Conservation (phyloP, 2,329 filamentous ascomycete genomes). For the Aureobasidium melanogenum region DNA sequence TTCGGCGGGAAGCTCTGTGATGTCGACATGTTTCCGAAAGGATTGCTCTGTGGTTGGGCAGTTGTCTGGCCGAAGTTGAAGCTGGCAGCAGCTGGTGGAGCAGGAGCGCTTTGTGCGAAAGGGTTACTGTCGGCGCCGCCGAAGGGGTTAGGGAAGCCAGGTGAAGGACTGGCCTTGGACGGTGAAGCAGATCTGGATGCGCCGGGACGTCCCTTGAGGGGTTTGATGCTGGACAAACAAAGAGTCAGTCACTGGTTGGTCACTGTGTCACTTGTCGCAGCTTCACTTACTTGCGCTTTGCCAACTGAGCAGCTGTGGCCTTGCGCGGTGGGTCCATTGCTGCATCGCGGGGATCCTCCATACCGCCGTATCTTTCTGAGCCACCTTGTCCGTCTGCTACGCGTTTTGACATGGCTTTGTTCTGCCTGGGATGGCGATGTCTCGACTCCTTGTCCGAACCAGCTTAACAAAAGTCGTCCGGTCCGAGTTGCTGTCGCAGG, state of each 20-base stretch:
- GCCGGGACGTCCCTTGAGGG: slow-evolving; percentile 4
- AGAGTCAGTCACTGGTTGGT: background rate
- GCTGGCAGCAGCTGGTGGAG: background rate
- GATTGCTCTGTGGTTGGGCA: background rate
- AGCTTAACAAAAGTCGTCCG: background rate
- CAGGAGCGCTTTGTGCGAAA: slow-evolving; percentile 6
- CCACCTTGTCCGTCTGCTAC: slow-evolving; percentile 15
- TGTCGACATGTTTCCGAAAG: background rate
- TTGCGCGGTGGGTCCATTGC: slow-evolving; percentile 14
- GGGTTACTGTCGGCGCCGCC: background rate
- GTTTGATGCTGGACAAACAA: slow-evolving; percentile 10
- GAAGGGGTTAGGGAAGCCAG: background rate
- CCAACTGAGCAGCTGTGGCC: slow-evolving; percentile 16
- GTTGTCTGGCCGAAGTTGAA: slow-evolving; percentile 9
- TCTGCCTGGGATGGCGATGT: background rate
- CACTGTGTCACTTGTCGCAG: background rate
- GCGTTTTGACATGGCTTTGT: slow-evolving; percentile 14
- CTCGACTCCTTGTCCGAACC: background rate
- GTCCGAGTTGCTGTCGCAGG: background rate
- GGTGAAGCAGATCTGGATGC: background rate
- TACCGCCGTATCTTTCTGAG: slow-evolving; percentile 12
- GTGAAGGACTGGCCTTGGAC: background rate
- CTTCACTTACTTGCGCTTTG: slow-evolving; percentile 14
- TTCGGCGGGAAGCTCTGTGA: slow-evolving; percentile 9
- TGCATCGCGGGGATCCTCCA: slow-evolving; percentile 2